phyloP scores from a whole-genome alignment of 2,329 filamentous ascomycete genomes.

The Pleurostoma richardsiae region DNA sequence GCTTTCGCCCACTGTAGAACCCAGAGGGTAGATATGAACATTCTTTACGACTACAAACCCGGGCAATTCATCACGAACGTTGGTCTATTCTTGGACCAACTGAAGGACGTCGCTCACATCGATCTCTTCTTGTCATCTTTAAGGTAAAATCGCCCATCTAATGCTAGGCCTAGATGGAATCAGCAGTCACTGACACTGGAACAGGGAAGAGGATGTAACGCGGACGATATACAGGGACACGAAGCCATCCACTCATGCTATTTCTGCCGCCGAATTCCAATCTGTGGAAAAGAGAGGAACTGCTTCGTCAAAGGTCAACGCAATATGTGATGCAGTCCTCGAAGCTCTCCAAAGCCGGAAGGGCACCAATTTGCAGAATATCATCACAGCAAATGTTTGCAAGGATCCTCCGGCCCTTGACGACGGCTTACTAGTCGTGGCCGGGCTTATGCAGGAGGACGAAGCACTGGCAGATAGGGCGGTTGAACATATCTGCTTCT shows the following conservation, averaged over 20 bases:
- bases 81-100: constrained; percentile 73
- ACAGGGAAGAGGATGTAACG: constrained; percentile 83
- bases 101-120: constrained; percentile 75
- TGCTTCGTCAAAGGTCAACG: constrained; percentile 67
- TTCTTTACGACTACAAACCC: constrained; percentile 89
- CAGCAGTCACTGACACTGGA: not conserved
- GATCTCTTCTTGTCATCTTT: constrained; percentile 89
- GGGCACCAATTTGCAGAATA: constrained; percentile 72
- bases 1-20: constrained; percentile 87
- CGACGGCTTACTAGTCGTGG: constrained; percentile 75
- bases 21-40: constrained; percentile 96
- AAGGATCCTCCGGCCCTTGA: constrained; percentile 88
- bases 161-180: constrained; percentile 6
- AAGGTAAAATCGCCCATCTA: constrained; percentile 47
- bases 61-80: constrained; percentile 77
- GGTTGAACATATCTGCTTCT: constrained; percentile 95
- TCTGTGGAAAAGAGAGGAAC: not conserved
- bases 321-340: constrained; percentile 81
- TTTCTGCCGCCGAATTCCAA: not conserved
- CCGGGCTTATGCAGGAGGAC: constrained; percentile 64
- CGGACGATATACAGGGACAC: constrained; percentile 93
- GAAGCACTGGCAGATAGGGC: constrained; percentile 76
- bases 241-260: constrained; percentile 33
- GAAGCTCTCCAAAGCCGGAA: constrained; percentile 58
- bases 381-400: constrained; percentile 91